A percentile compares a stretch with the other conserved stretches of the same genome.
phyloP scores from a whole-genome alignment of 257 asterid species.

The Buddleja alternifolia region DNA sequence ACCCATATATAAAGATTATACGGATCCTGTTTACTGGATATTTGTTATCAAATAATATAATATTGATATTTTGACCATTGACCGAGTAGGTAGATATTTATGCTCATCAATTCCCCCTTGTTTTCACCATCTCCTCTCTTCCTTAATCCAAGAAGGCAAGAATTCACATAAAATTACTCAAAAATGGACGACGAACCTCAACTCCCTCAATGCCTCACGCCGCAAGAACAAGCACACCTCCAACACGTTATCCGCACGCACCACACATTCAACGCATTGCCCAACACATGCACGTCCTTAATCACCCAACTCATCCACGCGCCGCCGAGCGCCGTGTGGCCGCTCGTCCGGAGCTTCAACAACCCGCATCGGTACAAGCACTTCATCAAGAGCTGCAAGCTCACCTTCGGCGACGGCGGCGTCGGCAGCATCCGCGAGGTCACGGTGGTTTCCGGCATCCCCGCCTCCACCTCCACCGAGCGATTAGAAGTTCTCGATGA shows the following conservation, averaged over 20 bases:
- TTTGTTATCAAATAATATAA: too few relatives aligned
- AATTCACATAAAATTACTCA: too few relatives aligned
- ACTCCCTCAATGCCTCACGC: conserved; percentile 47
- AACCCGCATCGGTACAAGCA: conserved; percentile 83
- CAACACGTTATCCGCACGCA: conserved; percentile 45
- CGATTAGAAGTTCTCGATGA: conserved; percentile 82
- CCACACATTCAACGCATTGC: conserved; percentile 62
- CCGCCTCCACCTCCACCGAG: conserved; percentile 87
- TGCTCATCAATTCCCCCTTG: too few relatives aligned
- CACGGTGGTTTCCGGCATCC: conserved; percentile 78
- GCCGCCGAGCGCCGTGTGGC: conserved; percentile 67
- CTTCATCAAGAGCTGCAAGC: conserved; percentile 78
- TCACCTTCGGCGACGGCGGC: conserved; percentile 58
- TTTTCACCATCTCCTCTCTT: too few relatives aligned
- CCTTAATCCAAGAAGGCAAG: too few relatives aligned
- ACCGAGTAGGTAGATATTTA: too few relatives aligned
- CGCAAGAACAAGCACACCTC: conserved; percentile 51
- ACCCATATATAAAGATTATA: too few relatives aligned
- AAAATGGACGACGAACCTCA: conserved; percentile 14
- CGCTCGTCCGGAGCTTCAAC: conserved; percentile 71
- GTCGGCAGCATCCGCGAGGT: conserved; percentile 84
- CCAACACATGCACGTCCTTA: conserved; percentile 70
- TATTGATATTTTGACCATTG: too few relatives aligned
- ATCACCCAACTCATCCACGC: conserved; percentile 68
- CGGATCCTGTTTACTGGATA: too few relatives aligned